Evolutionary conservation across 2,329 filamentous ascomycete genomes (phyloP).

Genomic region (Fonsecaea nubica): DNA sequence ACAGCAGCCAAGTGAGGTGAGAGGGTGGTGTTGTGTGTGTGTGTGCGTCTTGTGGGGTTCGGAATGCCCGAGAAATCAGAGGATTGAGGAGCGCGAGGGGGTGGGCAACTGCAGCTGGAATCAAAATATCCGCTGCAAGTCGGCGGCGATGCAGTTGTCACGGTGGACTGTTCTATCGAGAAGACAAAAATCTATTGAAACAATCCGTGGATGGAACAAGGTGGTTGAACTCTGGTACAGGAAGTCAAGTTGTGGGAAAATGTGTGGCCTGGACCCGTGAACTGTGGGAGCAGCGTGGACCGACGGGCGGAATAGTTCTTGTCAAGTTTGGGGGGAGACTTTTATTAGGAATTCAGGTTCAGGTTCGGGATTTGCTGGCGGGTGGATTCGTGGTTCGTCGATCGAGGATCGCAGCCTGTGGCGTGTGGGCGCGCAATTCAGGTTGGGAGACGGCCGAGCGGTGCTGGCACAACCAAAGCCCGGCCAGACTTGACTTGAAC

Average conservation of each 20-base stretch:
- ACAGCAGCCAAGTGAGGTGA: constrained; percentile 27
- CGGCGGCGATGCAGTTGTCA: constrained; percentile 6
- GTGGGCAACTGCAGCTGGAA: constrained; percentile 19
- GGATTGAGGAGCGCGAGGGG: constrained; percentile 20
- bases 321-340: constrained; percentile 1
- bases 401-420: constrained; percentile 23
- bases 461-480: background rate
- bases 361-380: constrained; percentile 20
- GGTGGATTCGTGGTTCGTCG: constrained; percentile 22
- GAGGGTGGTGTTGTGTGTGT: constrained; percentile 10
- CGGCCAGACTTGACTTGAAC: background rate
- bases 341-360: constrained; percentile 20
- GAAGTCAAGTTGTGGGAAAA: constrained; percentile 14
- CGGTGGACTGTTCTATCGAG: constrained; percentile 7
- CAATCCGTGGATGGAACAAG: constrained; percentile 1
- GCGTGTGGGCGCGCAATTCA: constrained; percentile 8
- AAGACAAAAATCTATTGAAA: background rate
- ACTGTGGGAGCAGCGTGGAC: constrained; percentile 15
- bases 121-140: constrained; percentile 5
- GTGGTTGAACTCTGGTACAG: constrained; percentile 12
- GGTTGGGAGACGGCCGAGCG: background rate
- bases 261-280: constrained; percentile 10
- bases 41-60: constrained; percentile 27
- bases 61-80: constrained; percentile 22
- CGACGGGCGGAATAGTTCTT: constrained; percentile 18